Evolutionary conservation across 257 asterid species (phyloP).

Genomic region (Salvia hispanica): DNA sequence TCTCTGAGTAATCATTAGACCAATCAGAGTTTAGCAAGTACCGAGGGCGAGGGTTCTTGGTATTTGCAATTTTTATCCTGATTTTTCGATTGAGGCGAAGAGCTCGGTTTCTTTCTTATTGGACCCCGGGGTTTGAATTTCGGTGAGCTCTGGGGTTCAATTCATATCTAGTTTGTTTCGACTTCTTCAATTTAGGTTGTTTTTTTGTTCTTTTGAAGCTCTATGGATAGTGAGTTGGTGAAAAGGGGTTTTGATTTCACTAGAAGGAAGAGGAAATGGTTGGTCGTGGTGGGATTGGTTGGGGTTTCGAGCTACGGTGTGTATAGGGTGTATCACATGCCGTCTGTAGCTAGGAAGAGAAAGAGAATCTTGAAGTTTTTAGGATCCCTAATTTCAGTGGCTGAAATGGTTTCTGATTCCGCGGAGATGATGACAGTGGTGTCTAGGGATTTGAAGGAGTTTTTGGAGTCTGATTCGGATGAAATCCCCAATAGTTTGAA

Average conservation of each 20-base stretch:
- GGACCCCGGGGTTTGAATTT: slow-evolving; percentile 33
- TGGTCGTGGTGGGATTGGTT: slow-evolving; percentile 59
- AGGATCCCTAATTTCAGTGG: slow-evolving; percentile 64
- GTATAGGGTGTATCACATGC: slow-evolving; percentile 66
- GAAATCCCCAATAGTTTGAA: slow-evolving; percentile 85
- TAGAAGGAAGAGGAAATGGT: slow-evolving; percentile 73
- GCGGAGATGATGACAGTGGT: slow-evolving; percentile 67
- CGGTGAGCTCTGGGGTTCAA: slow-evolving; percentile 38
- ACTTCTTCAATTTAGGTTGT: neutral
- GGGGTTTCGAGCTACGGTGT: slow-evolving; percentile 82
- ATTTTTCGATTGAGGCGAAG: slow-evolving; percentile 20
- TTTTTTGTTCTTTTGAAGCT: slow-evolving; percentile 29
- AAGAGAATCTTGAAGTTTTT: slow-evolving; percentile 54
- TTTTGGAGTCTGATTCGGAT: slow-evolving; percentile 72
- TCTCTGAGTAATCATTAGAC: slow-evolving; percentile 26
- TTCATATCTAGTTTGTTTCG: slow-evolving; percentile 13
- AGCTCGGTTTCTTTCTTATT: slow-evolving; percentile 5
- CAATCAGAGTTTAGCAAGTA: slow-evolving; percentile 33
- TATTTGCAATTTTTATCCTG: slow-evolving; percentile 35
- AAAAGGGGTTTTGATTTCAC: slow-evolving; percentile 54
- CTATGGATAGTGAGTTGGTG: slow-evolving; percentile 64
- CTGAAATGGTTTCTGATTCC: slow-evolving; percentile 77
- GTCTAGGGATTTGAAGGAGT: slow-evolving; percentile 86
- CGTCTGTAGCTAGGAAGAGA: slow-evolving; percentile 69
- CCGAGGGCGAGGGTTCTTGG: slow-evolving; percentile 47